These are phyloP conservation scores for Sungouiozyma intestinalis DNA, from an alignment of 805 yeast genomes.

Conservation along the genomic window DNA sequence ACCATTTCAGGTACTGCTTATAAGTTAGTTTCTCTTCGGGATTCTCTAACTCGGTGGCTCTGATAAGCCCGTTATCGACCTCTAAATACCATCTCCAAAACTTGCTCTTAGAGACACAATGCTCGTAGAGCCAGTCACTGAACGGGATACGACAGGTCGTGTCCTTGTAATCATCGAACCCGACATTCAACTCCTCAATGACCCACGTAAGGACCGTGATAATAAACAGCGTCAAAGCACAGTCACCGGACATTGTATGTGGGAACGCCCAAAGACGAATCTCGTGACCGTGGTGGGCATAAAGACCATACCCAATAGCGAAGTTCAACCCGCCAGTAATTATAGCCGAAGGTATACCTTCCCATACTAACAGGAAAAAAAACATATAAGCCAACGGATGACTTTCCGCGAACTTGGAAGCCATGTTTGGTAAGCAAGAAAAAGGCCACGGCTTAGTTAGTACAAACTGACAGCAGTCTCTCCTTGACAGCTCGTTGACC, in stretches of 20 bases:
- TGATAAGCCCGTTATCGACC: slow-evolving; percentile 7
- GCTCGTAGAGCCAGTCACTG: not conserved
- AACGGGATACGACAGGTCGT: slow-evolving; percentile 1
- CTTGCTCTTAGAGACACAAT: not conserved
- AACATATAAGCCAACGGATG: slow-evolving; percentile 3
- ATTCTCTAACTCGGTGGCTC: not conserved
- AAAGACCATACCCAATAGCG: slow-evolving; percentile 22
- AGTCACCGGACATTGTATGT: slow-evolving; percentile 20
- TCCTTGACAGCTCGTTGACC: too few species aligned
- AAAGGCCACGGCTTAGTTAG: too few species aligned
- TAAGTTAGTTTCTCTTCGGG: not conserved
- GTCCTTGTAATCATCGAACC: slow-evolving; percentile 12
- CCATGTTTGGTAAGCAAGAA: not conserved
- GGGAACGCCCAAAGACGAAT: slow-evolving; percentile 21
- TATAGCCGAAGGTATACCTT: slow-evolving; percentile 14
- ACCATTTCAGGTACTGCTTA: slow-evolving; percentile 1
- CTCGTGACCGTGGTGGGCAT: slow-evolving; percentile 4
- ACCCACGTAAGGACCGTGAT: slow-evolving; percentile 19
- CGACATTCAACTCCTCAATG: slow-evolving; percentile 13
- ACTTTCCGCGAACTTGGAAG: not conserved
- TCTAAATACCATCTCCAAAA: slow-evolving; percentile 8
- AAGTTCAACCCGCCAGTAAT: slow-evolving; percentile 21
- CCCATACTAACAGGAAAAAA: slow-evolving; percentile 7
- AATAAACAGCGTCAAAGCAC: slow-evolving; percentile 16
- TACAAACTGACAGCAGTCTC: too few species aligned